Conservation (phyloP, 352 stramenopile species). For the Phytopythium cucurbitacearum region DNA sequence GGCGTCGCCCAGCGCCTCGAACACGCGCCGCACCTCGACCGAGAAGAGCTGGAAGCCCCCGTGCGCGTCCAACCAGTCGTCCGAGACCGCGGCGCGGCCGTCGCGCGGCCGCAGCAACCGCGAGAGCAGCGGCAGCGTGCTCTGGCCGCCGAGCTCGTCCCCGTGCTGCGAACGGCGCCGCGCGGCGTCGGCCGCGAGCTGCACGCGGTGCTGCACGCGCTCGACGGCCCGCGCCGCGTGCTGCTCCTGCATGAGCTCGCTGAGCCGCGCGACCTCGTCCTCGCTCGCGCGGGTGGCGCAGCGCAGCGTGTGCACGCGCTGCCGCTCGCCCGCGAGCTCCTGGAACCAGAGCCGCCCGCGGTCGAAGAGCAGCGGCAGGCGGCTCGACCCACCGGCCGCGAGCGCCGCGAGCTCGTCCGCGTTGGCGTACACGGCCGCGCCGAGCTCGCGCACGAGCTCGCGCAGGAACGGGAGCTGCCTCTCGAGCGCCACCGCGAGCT, state of each 20-base stretch:
- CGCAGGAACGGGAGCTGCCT: slow-evolving; percentile 48
- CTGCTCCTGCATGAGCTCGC: slow-evolving; percentile 40
- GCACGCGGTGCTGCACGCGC: slow-evolving; percentile 11
- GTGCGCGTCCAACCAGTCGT: background rate
- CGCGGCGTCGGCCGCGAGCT: background rate
- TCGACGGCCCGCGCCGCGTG: slow-evolving; percentile 18
- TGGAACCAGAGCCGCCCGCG: slow-evolving; percentile 47
- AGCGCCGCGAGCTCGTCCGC: slow-evolving; percentile 20
- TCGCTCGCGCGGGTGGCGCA: slow-evolving; percentile 16
- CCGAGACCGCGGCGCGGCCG: background rate
- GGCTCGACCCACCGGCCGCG: slow-evolving; percentile 5
- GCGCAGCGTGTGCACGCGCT: slow-evolving; percentile 11
- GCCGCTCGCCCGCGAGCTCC: slow-evolving; percentile 22
- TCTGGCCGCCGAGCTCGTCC: background rate
- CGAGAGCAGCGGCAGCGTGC: background rate
- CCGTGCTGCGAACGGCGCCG: background rate
- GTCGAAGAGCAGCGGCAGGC: slow-evolving; percentile 43
- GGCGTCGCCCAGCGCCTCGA: slow-evolving; percentile 23
- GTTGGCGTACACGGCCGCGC: slow-evolving; percentile 37
- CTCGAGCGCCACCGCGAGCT: slow-evolving; percentile 35
- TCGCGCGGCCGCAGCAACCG: background rate
- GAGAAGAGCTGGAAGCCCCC: slow-evolving; percentile 28
- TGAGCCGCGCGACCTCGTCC: slow-evolving; percentile 32
- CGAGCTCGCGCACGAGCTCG: slow-evolving; percentile 32
- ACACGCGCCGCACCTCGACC: slow-evolving; percentile 45